Base-by-base conservation (phyloP, 345 rosid genomes). In the Euphorbia lathyris region DNA sequence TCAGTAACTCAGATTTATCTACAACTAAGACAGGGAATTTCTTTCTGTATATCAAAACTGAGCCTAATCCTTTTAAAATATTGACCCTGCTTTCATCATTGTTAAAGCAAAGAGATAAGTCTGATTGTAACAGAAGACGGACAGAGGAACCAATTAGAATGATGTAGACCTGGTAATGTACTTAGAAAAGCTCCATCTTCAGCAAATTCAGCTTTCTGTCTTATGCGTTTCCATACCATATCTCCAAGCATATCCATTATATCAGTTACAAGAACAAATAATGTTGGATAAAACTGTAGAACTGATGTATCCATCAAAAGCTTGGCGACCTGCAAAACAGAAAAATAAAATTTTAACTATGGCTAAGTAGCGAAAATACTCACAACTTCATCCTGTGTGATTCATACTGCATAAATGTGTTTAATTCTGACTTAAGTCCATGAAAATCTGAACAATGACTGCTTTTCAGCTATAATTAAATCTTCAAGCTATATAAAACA, bases 271-370 rank as follows among this genome's bases (percentile, higher is more conserved):
- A 88, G 86, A 77, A 89, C 92, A 76, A 93, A 93, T 68, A 91
- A 78, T 30, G 96, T 91, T 72, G 98, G 98, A 83, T 91, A 93
- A 83, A 93, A 93, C 68, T 87, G 88, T 58, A 79, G 75, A 76
- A 91, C 96, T 42, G 97, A 85, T 64, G 98, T 93, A 79, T 89
- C 98, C 88, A 87, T 86, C 80, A 93, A 84, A 82, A 93, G 97
- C 79, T 83, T 86, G 65, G 92, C 86, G 71, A 91, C 96, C 98
- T 93, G 82, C 80, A 86, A 29, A 82, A 53, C 53, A 34, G 55
- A 58, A 51, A 72, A 25, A 62, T 59, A 40, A 65, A 27, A 50
- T 47, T 65, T 58, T 63, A 42, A 4, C 10, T 43, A 52, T 71
- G 48, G 1, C 40, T 50, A 45, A 20, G 67, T 20, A 65, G 52